phyloP scores from a whole-genome alignment of 2,329 filamentous ascomycete genomes.

The Sporothrix brasiliensis region DNA sequence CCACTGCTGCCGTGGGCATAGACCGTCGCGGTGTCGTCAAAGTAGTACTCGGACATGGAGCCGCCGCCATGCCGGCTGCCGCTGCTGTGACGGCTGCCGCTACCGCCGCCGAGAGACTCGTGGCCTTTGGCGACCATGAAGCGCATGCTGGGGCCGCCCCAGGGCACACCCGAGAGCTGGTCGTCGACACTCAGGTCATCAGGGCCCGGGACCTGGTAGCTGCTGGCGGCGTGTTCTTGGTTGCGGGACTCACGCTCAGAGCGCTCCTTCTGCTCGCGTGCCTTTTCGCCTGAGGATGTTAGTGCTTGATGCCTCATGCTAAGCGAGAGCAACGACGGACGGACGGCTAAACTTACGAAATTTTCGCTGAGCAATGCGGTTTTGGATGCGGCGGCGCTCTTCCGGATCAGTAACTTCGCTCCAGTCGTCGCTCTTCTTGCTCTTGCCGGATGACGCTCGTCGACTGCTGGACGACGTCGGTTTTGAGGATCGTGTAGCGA shows the following conservation, averaged over 20 bases:
- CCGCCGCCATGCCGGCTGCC: neutral
- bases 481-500: constrained; percentile 35
- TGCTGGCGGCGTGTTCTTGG: constrained; percentile 63
- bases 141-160: constrained; percentile 69
- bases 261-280: constrained; percentile 67
- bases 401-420: constrained; percentile 68
- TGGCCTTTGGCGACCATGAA: constrained; percentile 56
- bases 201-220: constrained; percentile 64
- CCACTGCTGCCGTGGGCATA: constrained; percentile 24
- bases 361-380: constrained; percentile 74
- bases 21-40: constrained; percentile 24
- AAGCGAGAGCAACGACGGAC: constrained; percentile 44
- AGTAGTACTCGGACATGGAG: constrained; percentile 26
- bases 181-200: constrained; percentile 56
- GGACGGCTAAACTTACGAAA: constrained; percentile 60
- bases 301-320: constrained; percentile 29
- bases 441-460: constrained; percentile 42
- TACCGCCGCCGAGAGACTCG: constrained; percentile 51
- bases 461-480: constrained; percentile 37
- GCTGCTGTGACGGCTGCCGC: constrained; percentile 42
- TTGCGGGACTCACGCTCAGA: constrained; percentile 66
- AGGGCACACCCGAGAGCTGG: constrained; percentile 67
- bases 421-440: constrained; percentile 66
- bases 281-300: constrained; percentile 64
- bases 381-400: constrained; percentile 74